Evolutionary conservation across 164 flowering plant genomes (phyloP), one percentile per base, ranked within the genome.

Genomic region (Berberis thunbergii): DNA sequence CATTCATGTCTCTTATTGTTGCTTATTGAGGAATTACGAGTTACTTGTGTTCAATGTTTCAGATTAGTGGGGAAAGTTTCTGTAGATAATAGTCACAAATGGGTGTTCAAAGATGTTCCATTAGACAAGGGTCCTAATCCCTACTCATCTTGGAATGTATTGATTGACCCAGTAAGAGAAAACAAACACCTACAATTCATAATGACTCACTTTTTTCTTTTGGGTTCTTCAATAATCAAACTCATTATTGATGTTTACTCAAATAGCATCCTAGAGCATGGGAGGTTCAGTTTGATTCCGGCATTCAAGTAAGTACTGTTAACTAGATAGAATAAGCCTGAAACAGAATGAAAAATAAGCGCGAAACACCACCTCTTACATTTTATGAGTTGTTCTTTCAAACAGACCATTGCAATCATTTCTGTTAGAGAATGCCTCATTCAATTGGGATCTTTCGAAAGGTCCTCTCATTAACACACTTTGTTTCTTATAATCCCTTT

Each of bases 391-490:
- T 4, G 49, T 52, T 43, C 9, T 49, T 26, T 59, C 2, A 4
- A 9, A 26, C 81, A 85, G 93, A 89, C 91, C 48, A 85, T 89
- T 57, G 89, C 89, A 46, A n/a, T 85, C 65, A 78, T 89, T 69
- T 80, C 91, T 42, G 93, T 87, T 2, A 75, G 85, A 77, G 96
- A 89, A 78, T 93, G 93, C 73, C 74, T 87, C 1, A 64, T 89
- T 68, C 96, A 89, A 76, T 73, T 89, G 50, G 96, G 96, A 62
- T 89, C 96, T 40, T 76, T 89, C 45, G 77, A 83, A 89, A 88
- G 89, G 96, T 74, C n/a, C 43, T 26, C n/a, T 10, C 63, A 55
- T 11, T 11, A 26, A 2, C 39, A 40, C 43, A 38, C 6, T n/a
- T 2, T 45, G 41, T 62, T 59, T 4, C 26, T 26, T 26, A 26